Percentiles rank a stretch among this genome's conserved stretches.
Evolutionary conservation across 2,329 filamentous ascomycete species (phyloP).

Genomic region (Harringtonia lauricola): DNA sequence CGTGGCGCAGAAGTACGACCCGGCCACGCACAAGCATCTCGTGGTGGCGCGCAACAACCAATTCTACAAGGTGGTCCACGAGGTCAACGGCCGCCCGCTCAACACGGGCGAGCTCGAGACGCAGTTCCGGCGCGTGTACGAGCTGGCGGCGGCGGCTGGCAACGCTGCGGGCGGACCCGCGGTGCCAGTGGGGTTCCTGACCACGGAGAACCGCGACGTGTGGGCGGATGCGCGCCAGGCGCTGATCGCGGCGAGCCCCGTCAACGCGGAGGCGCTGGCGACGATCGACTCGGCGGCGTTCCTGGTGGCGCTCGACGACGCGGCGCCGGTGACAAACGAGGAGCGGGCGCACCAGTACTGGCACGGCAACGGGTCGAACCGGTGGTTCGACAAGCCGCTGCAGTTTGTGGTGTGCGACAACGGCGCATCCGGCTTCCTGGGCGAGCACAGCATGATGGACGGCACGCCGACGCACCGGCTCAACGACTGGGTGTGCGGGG

Average conservation of each 20-base stretch:
- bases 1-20: conserved; percentile 69
- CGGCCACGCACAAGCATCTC: conserved; percentile 67
- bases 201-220: conserved; percentile 83
- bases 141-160: conserved; percentile 42
- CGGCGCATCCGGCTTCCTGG: conserved; percentile 93
- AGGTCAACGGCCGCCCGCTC: conserved; percentile 72
- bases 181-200: conserved; percentile 72
- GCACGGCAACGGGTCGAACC: conserved; percentile 92
- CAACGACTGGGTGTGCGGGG: conserved; percentile 86
- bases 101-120: conserved; percentile 82
- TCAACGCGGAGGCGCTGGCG: conserved; percentile 68
- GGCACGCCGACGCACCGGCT: conserved; percentile 94
- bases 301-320: conserved; percentile 86
- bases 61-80: conserved; percentile 84
- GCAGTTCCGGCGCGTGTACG: conserved; percentile 78
- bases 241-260: conserved; percentile 63
- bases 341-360: conserved; percentile 95
- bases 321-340: conserved; percentile 81
- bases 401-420: conserved; percentile 99
- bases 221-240: conserved; percentile 77
- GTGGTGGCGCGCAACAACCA: conserved; percentile 90
- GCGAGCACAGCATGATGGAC: conserved; percentile 99
- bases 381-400: conserved; percentile 96
- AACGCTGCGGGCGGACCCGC: conserved; percentile 35
- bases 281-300: conserved; percentile 84